A percentile compares a stretch with the other conserved stretches of the same genome.
phyloP scores from a whole-genome alignment of 352 stramenopile genomes.

The Phytophthora megakarya region DNA sequence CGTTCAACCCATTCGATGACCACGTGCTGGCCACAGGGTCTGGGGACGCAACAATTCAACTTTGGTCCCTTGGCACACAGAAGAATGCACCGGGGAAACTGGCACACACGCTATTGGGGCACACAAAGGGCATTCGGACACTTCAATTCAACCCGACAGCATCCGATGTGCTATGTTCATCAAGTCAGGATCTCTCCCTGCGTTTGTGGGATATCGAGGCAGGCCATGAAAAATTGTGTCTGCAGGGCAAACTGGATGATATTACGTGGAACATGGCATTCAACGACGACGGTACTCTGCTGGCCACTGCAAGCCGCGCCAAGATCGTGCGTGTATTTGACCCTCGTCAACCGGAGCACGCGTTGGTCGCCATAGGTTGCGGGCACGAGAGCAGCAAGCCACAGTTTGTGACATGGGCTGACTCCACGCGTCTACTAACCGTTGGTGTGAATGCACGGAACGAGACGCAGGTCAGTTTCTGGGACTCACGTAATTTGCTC shows the following conservation, averaged over 20 bases:
- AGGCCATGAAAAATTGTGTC: conserved; percentile 46
- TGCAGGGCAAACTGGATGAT: conserved; percentile 70
- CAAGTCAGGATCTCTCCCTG: conserved; percentile 61
- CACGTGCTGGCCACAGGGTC: conserved; percentile 63
- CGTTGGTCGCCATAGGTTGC: conserved; percentile 67
- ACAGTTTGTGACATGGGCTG: conserved; percentile 72
- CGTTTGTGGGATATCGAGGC: conserved; percentile 79
- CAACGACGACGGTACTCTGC: conserved; percentile 60
- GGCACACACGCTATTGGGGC: conserved; percentile 43
- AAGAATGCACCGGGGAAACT: conserved; percentile 11
- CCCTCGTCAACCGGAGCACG: conserved; percentile 50
- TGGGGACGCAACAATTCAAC: conserved; percentile 58
- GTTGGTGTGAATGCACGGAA: conserved; percentile 62
- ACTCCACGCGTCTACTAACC: conserved; percentile 50
- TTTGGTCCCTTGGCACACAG: conserved; percentile 54
- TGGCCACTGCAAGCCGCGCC: conserved; percentile 72
- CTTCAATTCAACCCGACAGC: conserved; percentile 74
- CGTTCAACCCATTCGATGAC: conserved; percentile 65
- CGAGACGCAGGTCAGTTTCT: conserved; percentile 75
- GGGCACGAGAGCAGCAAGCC: conserved; percentile 70
- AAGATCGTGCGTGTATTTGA: conserved; percentile 82
- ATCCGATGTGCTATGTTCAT: conserved; percentile 63
- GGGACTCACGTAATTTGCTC: conserved; percentile 73
- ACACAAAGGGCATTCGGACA: conserved; percentile 58
- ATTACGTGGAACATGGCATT: conserved; percentile 78